These are phyloP conservation scores for Arthrinium puccinioides DNA, from an alignment of 2,329 filamentous ascomycete species.

Conservation along the genomic window DNA sequence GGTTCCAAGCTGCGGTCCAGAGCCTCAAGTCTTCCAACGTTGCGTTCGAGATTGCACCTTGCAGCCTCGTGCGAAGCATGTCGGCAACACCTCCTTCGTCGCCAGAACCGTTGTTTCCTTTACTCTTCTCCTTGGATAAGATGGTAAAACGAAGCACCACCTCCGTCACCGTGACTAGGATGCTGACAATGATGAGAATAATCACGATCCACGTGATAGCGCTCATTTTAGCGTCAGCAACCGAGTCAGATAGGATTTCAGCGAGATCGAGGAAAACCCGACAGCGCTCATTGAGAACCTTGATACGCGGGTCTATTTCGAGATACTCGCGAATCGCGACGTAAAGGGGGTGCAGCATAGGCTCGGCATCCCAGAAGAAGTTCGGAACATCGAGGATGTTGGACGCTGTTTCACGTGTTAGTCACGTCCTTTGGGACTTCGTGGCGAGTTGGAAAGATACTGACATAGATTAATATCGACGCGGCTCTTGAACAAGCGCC, in stretches of 20 bases:
- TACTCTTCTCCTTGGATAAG: constrained; percentile 39
- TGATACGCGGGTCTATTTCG: constrained; percentile 92
- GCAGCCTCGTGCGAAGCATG: constrained; percentile 11
- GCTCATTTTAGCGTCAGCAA: constrained; percentile 93
- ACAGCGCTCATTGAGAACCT: constrained; percentile 94
- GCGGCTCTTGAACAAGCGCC: constrained; percentile 82
- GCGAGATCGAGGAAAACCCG: constrained; percentile 93
- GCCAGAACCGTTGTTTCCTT: constrained; percentile 8
- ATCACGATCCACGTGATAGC: constrained; percentile 98
- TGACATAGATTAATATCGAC: constrained; percentile 97
- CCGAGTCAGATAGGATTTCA: constrained; percentile 86
- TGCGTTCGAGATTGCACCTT: constrained; percentile 17
- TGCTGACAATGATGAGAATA: constrained; percentile 82
- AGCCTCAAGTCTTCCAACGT: constrained; percentile 19
- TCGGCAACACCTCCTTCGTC: constrained; percentile 1
- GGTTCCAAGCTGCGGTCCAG: constrained; percentile 20
- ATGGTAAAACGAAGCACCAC: constrained; percentile 81
- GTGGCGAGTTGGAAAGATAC: constrained; percentile 24
- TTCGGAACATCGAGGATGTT: constrained; percentile 95
- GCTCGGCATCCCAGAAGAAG: constrained; percentile 98
- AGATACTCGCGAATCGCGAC: constrained; percentile 92
- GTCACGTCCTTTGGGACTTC: background rate
- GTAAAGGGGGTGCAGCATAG: constrained; percentile 90
- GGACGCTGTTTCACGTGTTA: constrained; percentile 50
- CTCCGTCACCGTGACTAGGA: constrained; percentile 84